A percentile compares a stretch with the other conserved stretches of the same genome.
phyloP scores from a whole-genome alignment of 2,329 filamentous ascomycete genomes.

The Pseudocercospora ulei region DNA sequence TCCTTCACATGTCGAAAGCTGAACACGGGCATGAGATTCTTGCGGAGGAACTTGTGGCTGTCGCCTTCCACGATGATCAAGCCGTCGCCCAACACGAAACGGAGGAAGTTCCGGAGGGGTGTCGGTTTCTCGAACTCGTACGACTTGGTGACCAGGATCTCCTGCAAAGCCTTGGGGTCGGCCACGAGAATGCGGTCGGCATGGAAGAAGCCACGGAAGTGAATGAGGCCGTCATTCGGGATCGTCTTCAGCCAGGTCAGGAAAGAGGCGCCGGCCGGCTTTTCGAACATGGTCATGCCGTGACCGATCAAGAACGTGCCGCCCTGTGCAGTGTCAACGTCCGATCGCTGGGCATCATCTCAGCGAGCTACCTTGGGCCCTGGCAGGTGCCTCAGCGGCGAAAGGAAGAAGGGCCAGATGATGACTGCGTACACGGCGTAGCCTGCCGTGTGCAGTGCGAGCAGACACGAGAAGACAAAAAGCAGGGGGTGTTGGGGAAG shows the following conservation, averaged over 20 bases:
- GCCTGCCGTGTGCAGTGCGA: constrained; percentile 15
- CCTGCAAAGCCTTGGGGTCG: constrained; percentile 39
- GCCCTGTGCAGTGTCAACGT: constrained; percentile 18
- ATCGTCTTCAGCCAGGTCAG: constrained; percentile 35
- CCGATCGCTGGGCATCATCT: constrained; percentile 1
- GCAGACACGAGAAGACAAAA: constrained; percentile 19
- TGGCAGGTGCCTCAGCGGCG: constrained; percentile 37
- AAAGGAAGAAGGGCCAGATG: constrained; percentile 36
- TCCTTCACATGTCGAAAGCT: constrained; percentile 77
- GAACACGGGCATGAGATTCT: constrained; percentile 71
- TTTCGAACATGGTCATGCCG: constrained; percentile 32
- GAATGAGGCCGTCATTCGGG: constrained; percentile 38
- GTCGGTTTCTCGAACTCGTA: constrained; percentile 49
- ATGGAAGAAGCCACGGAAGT: constrained; percentile 36
- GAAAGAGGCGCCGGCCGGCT: constrained; percentile 32
- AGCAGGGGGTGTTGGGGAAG: constrained; percentile 21
- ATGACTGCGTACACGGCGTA: constrained; percentile 18
- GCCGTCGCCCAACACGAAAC: constrained; percentile 44
- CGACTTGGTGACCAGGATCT: constrained; percentile 45
- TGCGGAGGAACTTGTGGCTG: constrained; percentile 50
- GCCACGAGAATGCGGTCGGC: constrained; percentile 35
- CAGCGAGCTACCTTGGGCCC: constrained; percentile 20
- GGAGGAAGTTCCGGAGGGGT: constrained; percentile 38
- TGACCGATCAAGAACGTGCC: constrained; percentile 33
- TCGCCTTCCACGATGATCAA: constrained; percentile 45